Evolutionary conservation across 225 moss, liverwort and hornwort species (phyloP).

Genomic region (Pseudisothecium myosuroides): DNA sequence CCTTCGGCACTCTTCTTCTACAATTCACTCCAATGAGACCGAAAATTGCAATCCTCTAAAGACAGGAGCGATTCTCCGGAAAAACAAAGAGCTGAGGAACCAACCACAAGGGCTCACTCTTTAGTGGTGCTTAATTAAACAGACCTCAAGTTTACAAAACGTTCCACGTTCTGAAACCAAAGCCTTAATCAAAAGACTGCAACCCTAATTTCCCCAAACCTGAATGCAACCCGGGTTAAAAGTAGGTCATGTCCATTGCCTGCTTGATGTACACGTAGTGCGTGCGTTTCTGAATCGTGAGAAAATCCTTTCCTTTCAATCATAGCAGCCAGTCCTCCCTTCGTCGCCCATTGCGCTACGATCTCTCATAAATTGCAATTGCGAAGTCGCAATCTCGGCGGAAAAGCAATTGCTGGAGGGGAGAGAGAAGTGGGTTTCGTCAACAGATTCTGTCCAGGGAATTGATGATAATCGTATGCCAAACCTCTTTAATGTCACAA

Average conservation of each 20-base stretch:
- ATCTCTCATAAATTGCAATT: neutral
- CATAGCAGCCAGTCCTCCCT: neutral
- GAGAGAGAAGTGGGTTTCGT: neutral
- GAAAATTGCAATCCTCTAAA: neutral
- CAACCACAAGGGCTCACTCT: neutral
- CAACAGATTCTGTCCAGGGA: neutral
- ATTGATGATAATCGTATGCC: neutral
- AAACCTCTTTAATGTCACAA: neutral
- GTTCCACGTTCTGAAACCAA: neutral
- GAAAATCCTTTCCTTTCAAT: too few species aligned
- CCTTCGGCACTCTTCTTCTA: neutral
- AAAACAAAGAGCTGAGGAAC: neutral
- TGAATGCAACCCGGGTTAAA: neutral
- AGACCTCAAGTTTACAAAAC: neutral
- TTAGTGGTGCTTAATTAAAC: neutral
- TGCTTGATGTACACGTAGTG: neutral
- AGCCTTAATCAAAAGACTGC: neutral
- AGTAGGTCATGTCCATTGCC: neutral
- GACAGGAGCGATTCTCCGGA: neutral
- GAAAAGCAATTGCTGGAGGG: neutral
- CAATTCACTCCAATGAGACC: neutral
- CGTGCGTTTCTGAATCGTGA: neutral
- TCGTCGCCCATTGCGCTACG: too few species aligned
- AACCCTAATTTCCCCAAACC: neutral
- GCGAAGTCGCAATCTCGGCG: too few species aligned